Evolutionary conservation across 2,329 filamentous ascomycete genomes (phyloP).

Genomic region (Monosporascus sp.): DNA sequence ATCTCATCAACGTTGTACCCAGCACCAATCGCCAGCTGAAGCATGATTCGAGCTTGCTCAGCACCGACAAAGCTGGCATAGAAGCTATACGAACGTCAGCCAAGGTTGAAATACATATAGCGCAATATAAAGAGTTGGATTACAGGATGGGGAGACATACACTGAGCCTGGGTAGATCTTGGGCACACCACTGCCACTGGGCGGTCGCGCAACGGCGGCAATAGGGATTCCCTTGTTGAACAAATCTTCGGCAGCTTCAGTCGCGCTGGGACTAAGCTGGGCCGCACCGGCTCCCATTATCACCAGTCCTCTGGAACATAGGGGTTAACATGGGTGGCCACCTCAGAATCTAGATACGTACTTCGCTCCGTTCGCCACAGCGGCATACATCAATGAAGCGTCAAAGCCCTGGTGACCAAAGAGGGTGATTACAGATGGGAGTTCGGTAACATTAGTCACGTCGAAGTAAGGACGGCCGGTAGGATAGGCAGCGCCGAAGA

Average conservation of each 20-base stretch:
- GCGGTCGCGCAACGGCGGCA: conserved; percentile 23
- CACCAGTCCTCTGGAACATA: conserved; percentile 19
- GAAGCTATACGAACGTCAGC: conserved; percentile 13
- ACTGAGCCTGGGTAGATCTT: conserved; percentile 11
- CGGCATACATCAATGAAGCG: conserved; percentile 24
- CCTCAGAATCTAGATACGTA: conserved; percentile 3
- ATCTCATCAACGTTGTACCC: conserved; percentile 23
- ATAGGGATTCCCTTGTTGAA: conserved; percentile 22
- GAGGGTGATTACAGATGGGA: conserved; percentile 42
- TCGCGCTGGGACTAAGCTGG: conserved; percentile 21
- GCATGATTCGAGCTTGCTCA: conserved; percentile 26
- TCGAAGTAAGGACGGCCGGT: conserved; percentile 33
- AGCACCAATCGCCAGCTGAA: conserved; percentile 26
- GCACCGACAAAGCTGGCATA: conserved; percentile 22
- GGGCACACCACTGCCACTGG: conserved; percentile 23
- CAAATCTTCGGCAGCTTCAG: conserved; percentile 21
- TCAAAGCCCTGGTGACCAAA: conserved; percentile 38
- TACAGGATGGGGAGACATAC: conserved; percentile 4
- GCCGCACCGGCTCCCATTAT: conserved; percentile 28
- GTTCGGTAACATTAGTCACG: conserved; percentile 26
- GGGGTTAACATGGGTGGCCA: neutral
- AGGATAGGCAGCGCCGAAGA: conserved; percentile 40
- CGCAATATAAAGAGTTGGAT: neutral
- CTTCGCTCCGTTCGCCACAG: conserved; percentile 28
- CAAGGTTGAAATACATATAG: neutral